Evolutionary conservation across 495 filamentous ascomycete species (phyloP), one percentile per base, ranked within the genome.

Genomic region (Aspergillus wentii): DNA sequence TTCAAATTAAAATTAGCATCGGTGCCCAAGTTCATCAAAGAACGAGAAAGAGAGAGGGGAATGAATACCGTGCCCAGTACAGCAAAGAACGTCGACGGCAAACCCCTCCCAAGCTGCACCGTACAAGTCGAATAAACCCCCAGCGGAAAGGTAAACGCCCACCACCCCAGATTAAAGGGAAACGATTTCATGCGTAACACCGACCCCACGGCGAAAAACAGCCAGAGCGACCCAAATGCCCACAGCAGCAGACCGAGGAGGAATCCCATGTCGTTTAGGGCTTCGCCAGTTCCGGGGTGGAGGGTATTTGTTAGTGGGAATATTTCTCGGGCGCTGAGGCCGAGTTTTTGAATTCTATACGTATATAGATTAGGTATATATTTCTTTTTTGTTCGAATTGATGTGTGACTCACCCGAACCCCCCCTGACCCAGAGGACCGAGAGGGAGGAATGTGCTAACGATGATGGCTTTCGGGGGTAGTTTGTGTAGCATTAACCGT

Each of bases 81-180:
- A n/a, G 57, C 47, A 43, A 82, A 80, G 48, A 83, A 76, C 4
- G 20, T 34, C 5, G 71, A 80, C 1, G 61, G 59, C 26, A 79
- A 49, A 42, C 77, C 74, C 22, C 59, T 41, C 3, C 63, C 75
- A 6, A 81, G 43, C 30, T 62, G 51, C 9, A 52, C 58, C 1
- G 79, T 80, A 17, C 64, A 61, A 4, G 63, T 48, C 0, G 77
- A 64, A 46, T 72, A 78, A n/a, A 73, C 73, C 19, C 73, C 77
- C 17, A 81, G 43, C 0, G 79, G 79, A 35, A 83, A 84, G 2
- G 68, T 78, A 34, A 83, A 82, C 3, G 71, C 73, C 80, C 80
- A 84, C 78, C 79, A 83, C 1, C 79, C 79, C 48, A 82, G 74
- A 37, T 82, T 82, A 52, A 83, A 83, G 0, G 79, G 76, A 33